Conservation (phyloP, 2,329 filamentous ascomycete species). For the Aureobasidium sp. region DNA sequence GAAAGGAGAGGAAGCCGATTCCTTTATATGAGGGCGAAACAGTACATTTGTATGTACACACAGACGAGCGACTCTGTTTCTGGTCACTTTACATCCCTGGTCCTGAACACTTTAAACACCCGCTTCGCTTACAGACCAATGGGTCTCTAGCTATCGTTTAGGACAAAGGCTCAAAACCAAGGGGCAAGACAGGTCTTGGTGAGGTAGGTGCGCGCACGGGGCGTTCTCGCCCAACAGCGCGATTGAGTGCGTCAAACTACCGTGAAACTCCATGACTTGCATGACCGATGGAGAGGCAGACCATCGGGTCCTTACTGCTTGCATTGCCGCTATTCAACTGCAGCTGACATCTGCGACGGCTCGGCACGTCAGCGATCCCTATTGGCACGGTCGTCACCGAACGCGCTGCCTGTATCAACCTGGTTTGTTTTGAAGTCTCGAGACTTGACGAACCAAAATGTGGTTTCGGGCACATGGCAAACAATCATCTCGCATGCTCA, state of each 20-base stretch:
- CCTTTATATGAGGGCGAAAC: not conserved
- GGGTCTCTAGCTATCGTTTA: not conserved
- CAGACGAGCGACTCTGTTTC: not conserved
- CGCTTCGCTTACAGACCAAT: not conserved
- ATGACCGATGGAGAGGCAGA: not conserved
- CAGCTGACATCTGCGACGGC: not conserved
- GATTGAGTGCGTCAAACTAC: not conserved
- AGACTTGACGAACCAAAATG: not conserved
- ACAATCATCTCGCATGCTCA: not conserved
- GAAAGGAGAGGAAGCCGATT: constrained; percentile 2
- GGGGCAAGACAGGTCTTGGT: constrained; percentile 2
- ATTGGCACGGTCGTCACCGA: not conserved
- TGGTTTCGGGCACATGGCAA: not conserved
- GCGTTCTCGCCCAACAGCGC: not conserved
- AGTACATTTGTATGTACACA: constrained; percentile 3
- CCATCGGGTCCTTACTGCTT: not conserved
- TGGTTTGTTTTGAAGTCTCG: not conserved
- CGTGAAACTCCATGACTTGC: not conserved
- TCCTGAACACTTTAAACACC: constrained; percentile 1
- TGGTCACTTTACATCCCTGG: not conserved
- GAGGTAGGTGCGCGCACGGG: constrained; percentile 4
- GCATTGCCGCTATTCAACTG: not conserved
- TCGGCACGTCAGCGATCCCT: not conserved
- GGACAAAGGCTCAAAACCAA: not conserved
- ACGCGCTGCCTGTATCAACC: not conserved